These are phyloP conservation scores for Salix purpurea DNA, from an alignment of 345 rosid genomes.

Conservation along the genomic window DNA sequence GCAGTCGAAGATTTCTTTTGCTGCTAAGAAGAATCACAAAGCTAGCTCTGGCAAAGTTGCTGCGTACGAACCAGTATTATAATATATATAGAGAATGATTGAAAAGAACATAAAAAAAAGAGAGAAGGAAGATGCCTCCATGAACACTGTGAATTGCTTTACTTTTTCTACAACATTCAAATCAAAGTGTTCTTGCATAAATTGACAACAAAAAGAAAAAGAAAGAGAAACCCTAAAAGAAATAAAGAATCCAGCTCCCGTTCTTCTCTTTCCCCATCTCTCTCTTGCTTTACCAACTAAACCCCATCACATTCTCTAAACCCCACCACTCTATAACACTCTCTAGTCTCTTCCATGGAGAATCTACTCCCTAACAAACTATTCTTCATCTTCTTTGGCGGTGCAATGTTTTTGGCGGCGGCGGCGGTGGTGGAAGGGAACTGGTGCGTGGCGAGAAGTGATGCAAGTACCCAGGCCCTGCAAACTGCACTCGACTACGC, in stretches of 20 bases:
- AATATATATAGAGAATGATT: not conserved
- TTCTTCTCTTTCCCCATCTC: not conserved
- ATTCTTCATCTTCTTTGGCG: not conserved
- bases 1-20: no score
- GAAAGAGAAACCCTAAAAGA: not conserved
- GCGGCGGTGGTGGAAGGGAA: not conserved
- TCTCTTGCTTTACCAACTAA: slow-evolving; percentile 10
- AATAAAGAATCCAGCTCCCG: not conserved
- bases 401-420: not conserved
- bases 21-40: no score
- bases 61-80: no score
- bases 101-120: no score
- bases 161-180: not conserved
- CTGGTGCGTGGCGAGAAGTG: slow-evolving; percentile 84
- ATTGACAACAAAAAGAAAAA: slow-evolving; percentile 1
- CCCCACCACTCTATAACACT: not conserved
- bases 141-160: not conserved
- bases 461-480: slow-evolving; percentile 53
- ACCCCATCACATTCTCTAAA: not conserved
- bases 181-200: not conserved
- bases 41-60: no score
- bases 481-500: slow-evolving; percentile 68
- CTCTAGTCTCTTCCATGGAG: slow-evolving; percentile 9
- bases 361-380: not conserved
- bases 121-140: not conserved